Percentiles rank a stretch among this genome's conserved stretches.
These are phyloP conservation scores for Boletus sp. DNA, from an alignment of 1,284 basidiomycete species.

Conservation along the genomic window DNA sequence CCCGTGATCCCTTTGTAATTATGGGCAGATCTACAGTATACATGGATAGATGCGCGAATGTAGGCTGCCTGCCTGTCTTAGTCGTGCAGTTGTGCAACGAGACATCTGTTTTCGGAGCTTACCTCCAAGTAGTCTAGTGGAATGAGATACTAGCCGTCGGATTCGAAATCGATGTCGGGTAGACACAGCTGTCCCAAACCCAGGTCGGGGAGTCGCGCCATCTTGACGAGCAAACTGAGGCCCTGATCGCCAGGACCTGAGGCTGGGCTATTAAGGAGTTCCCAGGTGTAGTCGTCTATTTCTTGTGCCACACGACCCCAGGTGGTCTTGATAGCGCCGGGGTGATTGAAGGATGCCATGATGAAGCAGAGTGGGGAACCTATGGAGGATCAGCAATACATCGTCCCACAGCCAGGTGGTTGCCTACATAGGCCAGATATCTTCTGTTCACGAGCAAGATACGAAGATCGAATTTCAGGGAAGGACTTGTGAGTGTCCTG, in stretches of 20 bases:
- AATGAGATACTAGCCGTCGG: constrained; percentile 14
- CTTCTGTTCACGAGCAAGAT: constrained; percentile 56
- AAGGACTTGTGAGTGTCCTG: constrained; percentile 29
- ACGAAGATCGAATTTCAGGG: constrained; percentile 36
- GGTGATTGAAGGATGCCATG: constrained; percentile 62
- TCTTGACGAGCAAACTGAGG: constrained; percentile 65
- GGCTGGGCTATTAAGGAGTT: constrained; percentile 47
- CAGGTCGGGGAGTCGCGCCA: constrained; percentile 70
- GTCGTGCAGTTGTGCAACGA: not conserved
- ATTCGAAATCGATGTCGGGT: constrained; percentile 33
- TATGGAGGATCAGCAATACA: constrained; percentile 27
- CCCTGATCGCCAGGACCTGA: constrained; percentile 42
- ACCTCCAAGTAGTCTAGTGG: constrained; percentile 10
- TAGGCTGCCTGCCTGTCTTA: constrained; percentile 9
- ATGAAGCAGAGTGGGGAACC: constrained; percentile 75
- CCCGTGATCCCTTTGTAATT: constrained; percentile 14
- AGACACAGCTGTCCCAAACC: constrained; percentile 70
- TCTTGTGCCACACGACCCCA: constrained; percentile 69
- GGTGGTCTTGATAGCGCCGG: constrained; percentile 56
- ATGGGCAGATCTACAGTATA: constrained; percentile 20
- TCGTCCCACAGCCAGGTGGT: not conserved
- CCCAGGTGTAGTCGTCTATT: constrained; percentile 63
- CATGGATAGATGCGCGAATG: constrained; percentile 14
- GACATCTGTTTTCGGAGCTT: constrained; percentile 1
- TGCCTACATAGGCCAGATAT: constrained; percentile 72